These are phyloP conservation scores for Rhizopus delemar DNA, from an alignment of 371 early-diverging fungal species.

Conservation along the genomic window DNA sequence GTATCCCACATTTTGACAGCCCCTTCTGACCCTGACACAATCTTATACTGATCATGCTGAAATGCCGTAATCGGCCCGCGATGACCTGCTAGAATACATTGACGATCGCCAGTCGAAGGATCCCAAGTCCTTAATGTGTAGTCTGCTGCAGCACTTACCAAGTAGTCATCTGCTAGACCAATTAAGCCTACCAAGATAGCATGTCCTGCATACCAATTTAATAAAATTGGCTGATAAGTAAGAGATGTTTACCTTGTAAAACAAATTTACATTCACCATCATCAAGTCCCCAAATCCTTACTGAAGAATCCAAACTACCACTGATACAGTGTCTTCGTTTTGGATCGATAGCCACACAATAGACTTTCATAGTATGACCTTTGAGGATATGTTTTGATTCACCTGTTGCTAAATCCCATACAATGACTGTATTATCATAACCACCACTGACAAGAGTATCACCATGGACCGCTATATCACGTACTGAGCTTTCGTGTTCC, in stretches of 20 bases:
- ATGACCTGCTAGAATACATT: slow-evolving; percentile 67
- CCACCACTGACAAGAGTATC: slow-evolving; percentile 91
- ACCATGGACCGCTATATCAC: slow-evolving; percentile 91
- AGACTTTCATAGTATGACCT: slow-evolving; percentile 92
- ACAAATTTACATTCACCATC: slow-evolving; percentile 79
- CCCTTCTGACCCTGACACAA: slow-evolving; percentile 92
- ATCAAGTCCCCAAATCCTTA: slow-evolving; percentile 94
- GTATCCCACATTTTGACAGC: slow-evolving; percentile 95
- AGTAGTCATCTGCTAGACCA: slow-evolving; percentile 75
- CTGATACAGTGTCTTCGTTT: slow-evolving; percentile 84
- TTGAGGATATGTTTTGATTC: slow-evolving; percentile 56
- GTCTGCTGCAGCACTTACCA: slow-evolving; percentile 96
- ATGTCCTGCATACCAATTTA: slow-evolving; percentile 66
- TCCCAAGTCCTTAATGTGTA: slow-evolving; percentile 94
- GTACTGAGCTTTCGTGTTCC: slow-evolving; percentile 92
- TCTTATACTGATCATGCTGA: slow-evolving; percentile 84
- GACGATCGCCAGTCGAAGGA: slow-evolving; percentile 69
- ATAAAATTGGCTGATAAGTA: not conserved
- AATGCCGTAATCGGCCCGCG: slow-evolving; percentile 92
- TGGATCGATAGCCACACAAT: slow-evolving; percentile 87
- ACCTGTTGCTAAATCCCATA: slow-evolving; percentile 90
- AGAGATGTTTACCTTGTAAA: slow-evolving; percentile 28
- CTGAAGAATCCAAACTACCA: slow-evolving; percentile 96
- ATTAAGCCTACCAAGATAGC: slow-evolving; percentile 91
- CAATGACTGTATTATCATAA: slow-evolving; percentile 91